Conservation (phyloP, 257 asterid genomes). For the Craterostigma plantagineum region DNA sequence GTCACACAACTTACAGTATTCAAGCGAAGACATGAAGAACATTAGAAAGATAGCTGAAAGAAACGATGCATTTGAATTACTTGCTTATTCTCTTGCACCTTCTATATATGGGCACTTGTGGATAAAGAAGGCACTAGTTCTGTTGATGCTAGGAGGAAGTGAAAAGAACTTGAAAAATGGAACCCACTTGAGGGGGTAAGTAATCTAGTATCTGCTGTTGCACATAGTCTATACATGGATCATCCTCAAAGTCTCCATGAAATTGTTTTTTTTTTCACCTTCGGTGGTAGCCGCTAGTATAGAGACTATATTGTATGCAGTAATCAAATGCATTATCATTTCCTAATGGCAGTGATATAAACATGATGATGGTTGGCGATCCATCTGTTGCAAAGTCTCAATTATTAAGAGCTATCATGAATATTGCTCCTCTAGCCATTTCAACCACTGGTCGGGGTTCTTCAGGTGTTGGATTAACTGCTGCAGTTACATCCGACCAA, state of each 20-base stretch:
- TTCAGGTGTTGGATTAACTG: conserved; percentile 98
- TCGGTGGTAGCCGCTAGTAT: conserved; percentile 5
- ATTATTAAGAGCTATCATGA: conserved; percentile 86
- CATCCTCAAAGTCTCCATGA: background rate
- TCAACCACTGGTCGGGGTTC: conserved; percentile 98
- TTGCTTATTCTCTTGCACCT: conserved; percentile 88
- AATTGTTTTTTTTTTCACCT: background rate
- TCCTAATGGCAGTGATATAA: conserved; percentile 50
- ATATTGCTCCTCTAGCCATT: conserved; percentile 91
- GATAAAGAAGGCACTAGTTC: conserved; percentile 87
- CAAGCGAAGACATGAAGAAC: conserved; percentile 58
- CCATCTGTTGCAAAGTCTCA: conserved; percentile 99
- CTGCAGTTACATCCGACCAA: conserved; percentile 97
- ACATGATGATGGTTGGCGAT: conserved; percentile 99
- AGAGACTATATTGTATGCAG: background rate
- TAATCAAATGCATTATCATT: too few relatives aligned
- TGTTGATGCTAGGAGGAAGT: conserved; percentile 91
- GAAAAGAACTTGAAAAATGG: conserved; percentile 94
- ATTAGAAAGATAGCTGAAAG: conserved; percentile 57
- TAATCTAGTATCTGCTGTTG: conserved; percentile 1
- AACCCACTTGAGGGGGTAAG: conserved; percentile 94
- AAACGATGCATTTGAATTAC: conserved; percentile 64
- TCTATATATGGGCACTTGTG: conserved; percentile 85
- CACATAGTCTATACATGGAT: background rate
- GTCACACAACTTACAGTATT: conserved; percentile 53